These are phyloP conservation scores for Saccharomyces eubayanus DNA, from an alignment of 805 yeast genomes.

Conservation along the genomic window DNA sequence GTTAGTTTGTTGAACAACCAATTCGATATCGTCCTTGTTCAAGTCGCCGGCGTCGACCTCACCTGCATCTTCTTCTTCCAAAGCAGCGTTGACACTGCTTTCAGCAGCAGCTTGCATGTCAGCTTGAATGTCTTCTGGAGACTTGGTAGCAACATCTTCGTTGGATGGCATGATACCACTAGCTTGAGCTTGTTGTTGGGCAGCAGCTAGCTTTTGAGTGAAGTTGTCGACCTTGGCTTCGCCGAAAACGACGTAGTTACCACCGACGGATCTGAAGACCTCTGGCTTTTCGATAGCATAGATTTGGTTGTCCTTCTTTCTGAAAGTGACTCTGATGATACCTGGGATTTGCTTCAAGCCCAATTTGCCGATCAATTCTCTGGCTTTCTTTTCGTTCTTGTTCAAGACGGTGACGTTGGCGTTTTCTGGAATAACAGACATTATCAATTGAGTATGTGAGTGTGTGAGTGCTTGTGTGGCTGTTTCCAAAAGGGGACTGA, in stretches of 20 bases:
- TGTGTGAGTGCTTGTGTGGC: neutral
- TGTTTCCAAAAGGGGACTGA: neutral
- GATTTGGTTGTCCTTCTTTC: constrained; percentile 84
- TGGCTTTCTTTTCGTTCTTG: constrained; percentile 93
- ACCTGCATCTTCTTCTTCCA: constrained; percentile 50
- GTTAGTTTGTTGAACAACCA: constrained; percentile 86
- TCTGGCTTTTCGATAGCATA: constrained; percentile 90
- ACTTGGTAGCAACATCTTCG: constrained; percentile 45
- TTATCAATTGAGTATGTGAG: constrained; percentile 3
- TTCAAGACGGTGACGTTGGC: constrained; percentile 52
- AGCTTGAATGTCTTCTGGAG: constrained; percentile 74
- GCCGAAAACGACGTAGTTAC: constrained; percentile 94
- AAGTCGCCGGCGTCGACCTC: constrained; percentile 82
- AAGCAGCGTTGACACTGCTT: constrained; percentile 29
- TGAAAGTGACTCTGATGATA: constrained; percentile 90
- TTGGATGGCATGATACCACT: constrained; percentile 38
- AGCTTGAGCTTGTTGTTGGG: constrained; percentile 54
- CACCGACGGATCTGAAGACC: constrained; percentile 86
- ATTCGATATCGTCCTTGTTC: constrained; percentile 69
- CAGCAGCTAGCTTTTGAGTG: constrained; percentile 78
- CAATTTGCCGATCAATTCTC: constrained; percentile 78
- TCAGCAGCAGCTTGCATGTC: constrained; percentile 66
- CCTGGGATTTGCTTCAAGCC: constrained; percentile 87
- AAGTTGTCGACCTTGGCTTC: constrained; percentile 95
- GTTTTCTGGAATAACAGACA: constrained; percentile 26